These are phyloP conservation scores for Solanum pinnatisectum DNA, from an alignment of 257 asterid species.

Conservation along the genomic window DNA sequence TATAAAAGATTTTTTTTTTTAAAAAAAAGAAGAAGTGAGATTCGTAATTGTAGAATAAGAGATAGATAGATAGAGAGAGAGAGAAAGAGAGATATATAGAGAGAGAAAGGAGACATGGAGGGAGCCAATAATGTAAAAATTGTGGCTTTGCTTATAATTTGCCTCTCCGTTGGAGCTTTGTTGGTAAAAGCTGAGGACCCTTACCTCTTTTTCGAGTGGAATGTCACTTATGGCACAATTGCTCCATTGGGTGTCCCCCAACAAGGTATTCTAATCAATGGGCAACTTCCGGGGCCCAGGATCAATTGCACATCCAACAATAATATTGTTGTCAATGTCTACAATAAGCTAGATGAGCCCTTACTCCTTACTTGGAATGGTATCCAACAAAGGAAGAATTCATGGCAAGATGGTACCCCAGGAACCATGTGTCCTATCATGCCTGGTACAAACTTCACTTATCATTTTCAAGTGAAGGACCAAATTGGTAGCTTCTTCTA, in stretches of 20 bases:
- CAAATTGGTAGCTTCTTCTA: slow-evolving; percentile 44
- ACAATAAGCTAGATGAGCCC: slow-evolving; percentile 40
- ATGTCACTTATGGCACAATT: slow-evolving; percentile 39
- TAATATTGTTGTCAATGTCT: slow-evolving; percentile 31
- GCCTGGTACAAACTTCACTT: slow-evolving; percentile 41
- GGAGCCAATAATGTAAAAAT: not conserved
- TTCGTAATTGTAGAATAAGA: not conserved
- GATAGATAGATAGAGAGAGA: too few species aligned
- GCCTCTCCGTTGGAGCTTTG: slow-evolving; percentile 17
- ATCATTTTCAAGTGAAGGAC: slow-evolving; percentile 43
- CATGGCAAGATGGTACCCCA: slow-evolving; percentile 45
- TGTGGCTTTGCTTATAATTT: slow-evolving; percentile 21
- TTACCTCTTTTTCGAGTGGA: slow-evolving; percentile 33
- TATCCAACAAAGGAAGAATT: slow-evolving; percentile 41
- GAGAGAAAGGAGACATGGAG: not conserved
- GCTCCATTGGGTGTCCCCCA: slow-evolving; percentile 41
- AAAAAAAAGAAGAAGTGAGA: not conserved
- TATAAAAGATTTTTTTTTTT: not conserved
- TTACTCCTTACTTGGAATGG: slow-evolving; percentile 33
- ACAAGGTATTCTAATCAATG: slow-evolving; percentile 50
- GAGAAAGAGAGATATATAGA: not conserved
- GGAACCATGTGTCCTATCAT: slow-evolving; percentile 48
- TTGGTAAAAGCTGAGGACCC: slow-evolving; percentile 48
- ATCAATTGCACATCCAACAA: slow-evolving; percentile 49
- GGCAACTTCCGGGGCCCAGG: slow-evolving; percentile 39